These are phyloP conservation scores for Aspergillus ustus DNA, from an alignment of 2,329 filamentous ascomycete species.

Conservation along the genomic window DNA sequence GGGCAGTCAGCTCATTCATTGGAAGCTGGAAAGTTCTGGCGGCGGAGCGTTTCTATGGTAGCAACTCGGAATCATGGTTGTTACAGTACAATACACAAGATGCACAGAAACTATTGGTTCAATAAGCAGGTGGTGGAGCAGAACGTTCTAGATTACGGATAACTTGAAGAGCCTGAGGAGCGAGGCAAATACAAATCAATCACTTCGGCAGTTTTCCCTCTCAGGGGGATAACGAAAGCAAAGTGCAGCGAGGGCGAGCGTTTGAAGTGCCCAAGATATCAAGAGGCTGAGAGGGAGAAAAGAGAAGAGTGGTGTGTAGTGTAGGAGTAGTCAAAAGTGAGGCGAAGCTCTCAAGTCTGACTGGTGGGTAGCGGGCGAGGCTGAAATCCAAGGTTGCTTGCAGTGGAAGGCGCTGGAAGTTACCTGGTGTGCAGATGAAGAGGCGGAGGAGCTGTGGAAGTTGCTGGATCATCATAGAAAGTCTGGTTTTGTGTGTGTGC, in stretches of 20 bases:
- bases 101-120: constrained; percentile 20
- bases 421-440: constrained; percentile 6
- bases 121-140: constrained; percentile 26
- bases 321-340: not conserved
- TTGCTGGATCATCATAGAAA: constrained; percentile 47
- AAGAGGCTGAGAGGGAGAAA: not conserved
- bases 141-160: constrained; percentile 39
- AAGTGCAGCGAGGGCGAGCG: not conserved
- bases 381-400: constrained; percentile 4
- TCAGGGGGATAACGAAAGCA: not conserved
- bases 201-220: not conserved
- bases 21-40: not conserved
- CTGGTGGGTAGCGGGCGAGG: constrained; percentile 11
- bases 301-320: not conserved
- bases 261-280: not conserved
- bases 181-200: constrained; percentile 1
- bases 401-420: constrained; percentile 23
- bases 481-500: constrained; percentile 17
- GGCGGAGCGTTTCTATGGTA: constrained; percentile 8
- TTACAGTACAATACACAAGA: constrained; percentile 14
- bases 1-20: not conserved
- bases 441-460: constrained; percentile 35
- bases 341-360: not conserved
- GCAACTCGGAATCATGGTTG: not conserved
- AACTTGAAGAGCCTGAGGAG: constrained; percentile 22